A percentile compares a stretch with the other conserved stretches of the same genome.
Conservation (phyloP, 441 rosid genomes). For the Populus tomentosa region DNA sequence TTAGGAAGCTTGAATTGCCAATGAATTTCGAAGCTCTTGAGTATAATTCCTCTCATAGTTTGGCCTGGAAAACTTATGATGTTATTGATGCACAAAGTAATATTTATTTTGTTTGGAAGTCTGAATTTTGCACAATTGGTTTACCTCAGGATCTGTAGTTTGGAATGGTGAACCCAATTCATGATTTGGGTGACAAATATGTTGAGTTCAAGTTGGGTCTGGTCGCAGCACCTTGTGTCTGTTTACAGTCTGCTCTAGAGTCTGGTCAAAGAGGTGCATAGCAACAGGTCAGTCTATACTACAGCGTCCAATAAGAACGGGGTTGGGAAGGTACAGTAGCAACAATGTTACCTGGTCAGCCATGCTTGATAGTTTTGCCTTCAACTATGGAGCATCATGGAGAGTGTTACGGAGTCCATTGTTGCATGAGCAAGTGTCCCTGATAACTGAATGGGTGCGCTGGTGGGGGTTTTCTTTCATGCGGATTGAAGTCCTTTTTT, state of each 20-base stretch:
- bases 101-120: background rate
- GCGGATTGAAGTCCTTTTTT: background rate
- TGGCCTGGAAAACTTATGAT: background rate
- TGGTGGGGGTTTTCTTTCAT: background rate
- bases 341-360: background rate
- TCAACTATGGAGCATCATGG: background rate
- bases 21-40: background rate
- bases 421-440: conserved; percentile 2
- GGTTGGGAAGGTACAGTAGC: conserved; percentile 6
- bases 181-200: conserved; percentile 4
- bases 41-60: background rate
- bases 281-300: conserved; percentile 16
- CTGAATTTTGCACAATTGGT: background rate
- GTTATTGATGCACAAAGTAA: background rate
- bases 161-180: background rate
- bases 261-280: conserved; percentile 26
- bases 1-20: background rate
- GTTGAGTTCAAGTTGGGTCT: conserved; percentile 24
- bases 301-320: conserved; percentile 19
- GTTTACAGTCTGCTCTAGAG: conserved; percentile 26
- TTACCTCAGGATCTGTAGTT: conserved; percentile 18
- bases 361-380: background rate
- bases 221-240: conserved; percentile 24
- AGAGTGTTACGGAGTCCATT: background rate
- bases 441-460: background rate